Conservation (phyloP, 345 rosid genomes). For the Isatis tinctoria region DNA sequence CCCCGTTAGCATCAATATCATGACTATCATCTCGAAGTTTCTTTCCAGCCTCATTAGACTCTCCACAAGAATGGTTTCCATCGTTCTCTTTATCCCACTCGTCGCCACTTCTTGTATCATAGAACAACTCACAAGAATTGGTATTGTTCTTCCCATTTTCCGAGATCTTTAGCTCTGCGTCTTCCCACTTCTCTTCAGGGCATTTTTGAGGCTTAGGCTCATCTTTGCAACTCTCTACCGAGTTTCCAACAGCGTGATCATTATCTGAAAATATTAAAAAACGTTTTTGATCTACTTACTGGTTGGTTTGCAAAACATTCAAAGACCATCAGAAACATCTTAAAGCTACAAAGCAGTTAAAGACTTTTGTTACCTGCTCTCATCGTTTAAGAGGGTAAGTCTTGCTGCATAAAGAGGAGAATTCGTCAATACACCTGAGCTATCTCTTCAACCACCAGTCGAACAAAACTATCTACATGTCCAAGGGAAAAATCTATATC, state of each 20-base stretch:
- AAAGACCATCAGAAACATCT: background rate
- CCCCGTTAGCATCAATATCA: conserved; percentile 10
- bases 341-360: background rate
- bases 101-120: conserved; percentile 30
- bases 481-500: background rate
- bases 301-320: background rate
- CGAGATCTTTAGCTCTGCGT: conserved; percentile 25
- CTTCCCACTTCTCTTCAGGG: conserved; percentile 33
- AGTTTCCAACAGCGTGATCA: conserved; percentile 38
- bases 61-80: conserved; percentile 6
- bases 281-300: background rate
- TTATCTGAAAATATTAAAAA: conserved; percentile 42
- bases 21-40: background rate
- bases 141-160: conserved; percentile 22
- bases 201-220: conserved; percentile 35
- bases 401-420: conserved; percentile 21
- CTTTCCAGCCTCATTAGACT: background rate
- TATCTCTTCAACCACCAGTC: conserved; percentile 30
- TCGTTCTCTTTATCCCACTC: conserved; percentile 25
- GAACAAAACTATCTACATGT: background rate
- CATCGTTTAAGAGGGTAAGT: conserved; percentile 41
- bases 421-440: conserved; percentile 15
- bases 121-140: conserved; percentile 17
- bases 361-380: conserved; percentile 46
- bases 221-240: conserved; percentile 34